Base-by-base conservation (phyloP, 2,329 filamentous ascomycete genomes). In the Xylariales sp. region DNA sequence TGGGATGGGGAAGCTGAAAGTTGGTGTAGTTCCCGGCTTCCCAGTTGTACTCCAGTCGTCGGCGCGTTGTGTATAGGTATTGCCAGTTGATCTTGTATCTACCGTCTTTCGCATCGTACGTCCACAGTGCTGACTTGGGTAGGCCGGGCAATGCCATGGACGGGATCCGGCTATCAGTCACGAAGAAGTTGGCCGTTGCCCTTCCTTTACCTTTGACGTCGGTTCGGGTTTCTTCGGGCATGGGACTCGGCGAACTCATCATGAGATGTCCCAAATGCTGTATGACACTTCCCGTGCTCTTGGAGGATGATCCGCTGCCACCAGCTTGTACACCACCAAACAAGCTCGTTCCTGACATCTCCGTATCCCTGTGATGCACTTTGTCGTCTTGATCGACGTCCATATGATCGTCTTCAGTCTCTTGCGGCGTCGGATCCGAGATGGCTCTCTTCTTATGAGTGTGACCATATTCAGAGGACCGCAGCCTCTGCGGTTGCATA, bases 1-100 rank as follows among this genome's bases (percentile, higher is more conserved):
- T 74, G 0, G 89, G 89, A 55, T 95, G 88, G 1, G 93, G 93
- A 1, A 98, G 75, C 59, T 94, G 88, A 55, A 97, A 97, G 49
- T 90, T 94, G 3, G 74, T 80, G 59, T 78, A 95, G 44, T 81
- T 84, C 4, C 87, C 90, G 15, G 82, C 75, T 45, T 88, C 81
- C 93, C 93, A 98, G 59, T 98, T 97, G 6, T 84, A 80, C 64
- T 98, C 93, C 11, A 98, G 69, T 16, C 82, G 76, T 42, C 83
- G 78, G 46, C 93, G 83, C 70, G 95, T 87, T 50, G 87, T 88
- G 66, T 95, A 98, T 1, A 98, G 71, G 58, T 93, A 88, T 40
- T 89, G 86, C 90, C 91, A 98, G 62, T 94, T 95, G 35, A 97
- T 69, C 53, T 80, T 84, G 44, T 82, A 74, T 33, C 62, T 61